Percentiles rank a stretch among this genome's conserved stretches.
Evolutionary conservation across 108 stramenopile genomes (phyloP).

Genomic region (Pseudonitzschia pungens): DNA sequence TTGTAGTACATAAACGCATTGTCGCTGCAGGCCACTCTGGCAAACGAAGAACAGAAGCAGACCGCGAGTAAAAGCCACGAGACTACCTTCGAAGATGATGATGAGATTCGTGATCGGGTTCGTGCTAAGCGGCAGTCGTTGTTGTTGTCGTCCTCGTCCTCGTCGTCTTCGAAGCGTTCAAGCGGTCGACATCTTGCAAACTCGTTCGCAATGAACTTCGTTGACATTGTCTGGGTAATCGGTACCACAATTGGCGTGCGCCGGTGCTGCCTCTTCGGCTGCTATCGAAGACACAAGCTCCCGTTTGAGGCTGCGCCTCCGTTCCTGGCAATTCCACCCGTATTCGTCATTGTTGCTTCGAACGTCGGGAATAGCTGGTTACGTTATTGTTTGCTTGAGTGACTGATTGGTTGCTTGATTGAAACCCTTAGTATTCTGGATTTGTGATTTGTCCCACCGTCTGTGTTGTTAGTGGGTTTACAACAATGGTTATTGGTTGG

Average conservation of each 20-base stretch:
- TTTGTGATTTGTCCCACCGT: too few relatives aligned
- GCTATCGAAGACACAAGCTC: neutral
- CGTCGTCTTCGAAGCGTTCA: neutral
- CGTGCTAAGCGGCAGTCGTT: neutral
- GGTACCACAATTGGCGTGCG: neutral
- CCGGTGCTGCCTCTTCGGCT: neutral
- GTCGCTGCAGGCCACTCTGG: neutral
- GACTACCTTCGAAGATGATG: neutral
- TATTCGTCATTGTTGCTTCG: too few relatives aligned
- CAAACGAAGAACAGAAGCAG: neutral
- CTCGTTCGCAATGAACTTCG: too few relatives aligned
- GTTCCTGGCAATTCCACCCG: neutral
- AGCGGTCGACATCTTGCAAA: neutral
- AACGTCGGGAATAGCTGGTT: too few relatives aligned
- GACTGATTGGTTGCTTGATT: too few relatives aligned
- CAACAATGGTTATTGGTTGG: too few relatives aligned
- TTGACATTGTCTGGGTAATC: too few relatives aligned
- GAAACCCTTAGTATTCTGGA: too few relatives aligned
- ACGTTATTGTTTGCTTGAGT: too few relatives aligned
- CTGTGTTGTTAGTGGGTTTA: too few relatives aligned
- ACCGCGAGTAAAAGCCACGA: neutral
- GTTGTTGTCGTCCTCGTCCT: neutral
- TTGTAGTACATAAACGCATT: neutral
- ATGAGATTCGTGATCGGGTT: neutral
- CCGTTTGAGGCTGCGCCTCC: neutral